Percentiles rank a stretch among this genome's conserved stretches.
Conservation (phyloP, 306 rosid species). For the Cyamopsis tetragonoloba region DNA sequence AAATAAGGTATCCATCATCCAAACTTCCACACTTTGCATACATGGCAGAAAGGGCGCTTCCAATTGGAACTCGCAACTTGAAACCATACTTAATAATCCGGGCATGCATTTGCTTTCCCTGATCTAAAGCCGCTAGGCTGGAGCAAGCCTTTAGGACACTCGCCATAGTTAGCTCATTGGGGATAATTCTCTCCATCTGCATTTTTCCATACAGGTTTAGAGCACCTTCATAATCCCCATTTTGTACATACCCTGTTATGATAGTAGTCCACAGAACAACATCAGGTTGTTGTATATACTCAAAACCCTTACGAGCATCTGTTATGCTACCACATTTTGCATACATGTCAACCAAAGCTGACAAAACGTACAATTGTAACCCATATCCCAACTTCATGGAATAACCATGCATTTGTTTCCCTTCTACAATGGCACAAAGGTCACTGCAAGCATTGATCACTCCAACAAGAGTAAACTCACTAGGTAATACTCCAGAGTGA, state of each 20-base stretch:
- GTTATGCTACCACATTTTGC: constrained; percentile 61
- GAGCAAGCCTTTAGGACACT: constrained; percentile 82
- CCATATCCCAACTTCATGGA: constrained; percentile 68
- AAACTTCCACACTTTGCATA: constrained; percentile 82
- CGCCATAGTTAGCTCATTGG: constrained; percentile 73
- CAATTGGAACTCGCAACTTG: constrained; percentile 63
- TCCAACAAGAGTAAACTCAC: constrained; percentile 71
- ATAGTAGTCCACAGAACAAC: constrained; percentile 89
- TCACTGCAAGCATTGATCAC: constrained; percentile 79
- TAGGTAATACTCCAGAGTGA: constrained; percentile 48
- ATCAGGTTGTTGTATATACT: constrained; percentile 59
- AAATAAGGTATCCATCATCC: constrained; percentile 58
- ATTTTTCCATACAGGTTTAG: constrained; percentile 62
- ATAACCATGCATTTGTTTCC: constrained; percentile 70
- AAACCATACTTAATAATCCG: constrained; percentile 63
- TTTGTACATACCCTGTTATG: constrained; percentile 72
- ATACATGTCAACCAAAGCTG: constrained; percentile 89
- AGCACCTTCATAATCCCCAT: constrained; percentile 72
- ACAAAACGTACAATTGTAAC: constrained; percentile 57
- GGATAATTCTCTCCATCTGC: constrained; percentile 61
- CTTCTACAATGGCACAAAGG: constrained; percentile 53
- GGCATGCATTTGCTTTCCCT: constrained; percentile 81
- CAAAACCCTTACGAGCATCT: constrained; percentile 72
- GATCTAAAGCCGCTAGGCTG: constrained; percentile 74
- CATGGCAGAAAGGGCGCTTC: constrained; percentile 87